Percentiles rank a stretch among this genome's conserved stretches.
These are phyloP conservation scores for Fusarium sp. DNA, from an alignment of 2,329 filamentous ascomycete genomes.

Conservation along the genomic window DNA sequence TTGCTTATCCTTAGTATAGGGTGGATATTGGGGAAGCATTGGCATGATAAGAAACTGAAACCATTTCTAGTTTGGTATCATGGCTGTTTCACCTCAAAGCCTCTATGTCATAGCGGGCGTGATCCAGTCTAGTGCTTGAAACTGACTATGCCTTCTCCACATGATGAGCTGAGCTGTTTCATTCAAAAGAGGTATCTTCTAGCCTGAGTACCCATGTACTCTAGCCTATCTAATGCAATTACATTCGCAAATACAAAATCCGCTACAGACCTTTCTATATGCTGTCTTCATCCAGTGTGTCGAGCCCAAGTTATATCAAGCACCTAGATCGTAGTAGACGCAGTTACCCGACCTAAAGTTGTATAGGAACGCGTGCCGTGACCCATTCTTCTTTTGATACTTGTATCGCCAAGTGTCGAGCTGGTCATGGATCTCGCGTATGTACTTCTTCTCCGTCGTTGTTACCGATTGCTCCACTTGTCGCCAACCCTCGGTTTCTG, in stretches of 20 bases:
- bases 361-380: slow-evolving; percentile 87
- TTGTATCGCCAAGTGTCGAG: slow-evolving; percentile 74
- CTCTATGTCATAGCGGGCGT: neutral
- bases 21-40: neutral
- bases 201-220: neutral
- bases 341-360: slow-evolving; percentile 90
- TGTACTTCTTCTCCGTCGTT: slow-evolving; percentile 83
- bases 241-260: slow-evolving; percentile 4
- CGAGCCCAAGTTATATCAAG: slow-evolving; percentile 33
- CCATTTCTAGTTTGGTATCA: slow-evolving; percentile 9
- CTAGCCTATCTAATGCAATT: slow-evolving; percentile 9
- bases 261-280: neutral
- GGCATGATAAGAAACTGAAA: neutral
- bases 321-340: slow-evolving; percentile 85
- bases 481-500: slow-evolving; percentile 88
- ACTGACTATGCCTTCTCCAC: neutral
- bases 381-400: slow-evolving; percentile 68
- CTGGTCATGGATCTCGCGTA: slow-evolving; percentile 85
- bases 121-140: neutral
- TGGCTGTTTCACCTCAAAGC: slow-evolving; percentile 13
- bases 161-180: slow-evolving; percentile 21
- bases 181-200: slow-evolving; percentile 14
- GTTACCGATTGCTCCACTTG: slow-evolving; percentile 83
- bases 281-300: neutral
- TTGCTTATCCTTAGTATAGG: neutral